Percentiles rank a stretch among this genome's conserved stretches.
Evolutionary conservation across 768 basidiomycete species (phyloP).

Genomic region (Pleurotus platypus): DNA sequence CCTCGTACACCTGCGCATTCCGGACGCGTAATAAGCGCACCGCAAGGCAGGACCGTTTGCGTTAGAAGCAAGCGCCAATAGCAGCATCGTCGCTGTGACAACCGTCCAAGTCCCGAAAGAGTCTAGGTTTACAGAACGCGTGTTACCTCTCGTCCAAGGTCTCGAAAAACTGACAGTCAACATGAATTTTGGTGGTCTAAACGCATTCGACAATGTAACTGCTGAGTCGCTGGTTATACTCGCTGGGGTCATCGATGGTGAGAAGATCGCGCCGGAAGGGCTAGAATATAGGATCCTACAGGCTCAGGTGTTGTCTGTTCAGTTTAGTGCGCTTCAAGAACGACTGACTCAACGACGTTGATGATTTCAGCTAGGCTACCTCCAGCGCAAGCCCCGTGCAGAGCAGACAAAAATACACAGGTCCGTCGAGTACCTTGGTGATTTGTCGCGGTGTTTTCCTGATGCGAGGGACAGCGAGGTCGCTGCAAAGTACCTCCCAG

Average conservation of each 20-base stretch:
- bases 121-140: too few species aligned
- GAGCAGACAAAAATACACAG: slow-evolving; percentile 17
- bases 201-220: not conserved
- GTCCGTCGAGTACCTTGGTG: slow-evolving; percentile 4
- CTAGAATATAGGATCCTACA: slow-evolving; percentile 13
- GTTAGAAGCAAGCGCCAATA: too few species aligned
- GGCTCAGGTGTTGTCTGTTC: slow-evolving; percentile 14
- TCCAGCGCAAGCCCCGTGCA: not conserved
- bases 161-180: too few species aligned
- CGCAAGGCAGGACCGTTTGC: too few species aligned
- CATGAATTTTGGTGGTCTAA: too few species aligned
- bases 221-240: slow-evolving; percentile 14
- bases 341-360: slow-evolving; percentile 19
- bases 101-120: too few species aligned
- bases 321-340: not conserved
- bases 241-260: slow-evolving; percentile 12
- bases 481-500: slow-evolving; percentile 35
- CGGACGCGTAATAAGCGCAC: too few species aligned
- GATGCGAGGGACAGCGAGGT: slow-evolving; percentile 21
- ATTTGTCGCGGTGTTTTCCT: not conserved
- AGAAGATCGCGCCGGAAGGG: slow-evolving; percentile 11
- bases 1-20: too few species aligned
- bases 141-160: too few species aligned
- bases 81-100: too few species aligned
- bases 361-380: slow-evolving; percentile 21